A percentile compares a stretch with the other conserved stretches of the same genome.
These are phyloP conservation scores for Myxozyma neglecta DNA, from an alignment of 805 yeast genomes.

Conservation along the genomic window DNA sequence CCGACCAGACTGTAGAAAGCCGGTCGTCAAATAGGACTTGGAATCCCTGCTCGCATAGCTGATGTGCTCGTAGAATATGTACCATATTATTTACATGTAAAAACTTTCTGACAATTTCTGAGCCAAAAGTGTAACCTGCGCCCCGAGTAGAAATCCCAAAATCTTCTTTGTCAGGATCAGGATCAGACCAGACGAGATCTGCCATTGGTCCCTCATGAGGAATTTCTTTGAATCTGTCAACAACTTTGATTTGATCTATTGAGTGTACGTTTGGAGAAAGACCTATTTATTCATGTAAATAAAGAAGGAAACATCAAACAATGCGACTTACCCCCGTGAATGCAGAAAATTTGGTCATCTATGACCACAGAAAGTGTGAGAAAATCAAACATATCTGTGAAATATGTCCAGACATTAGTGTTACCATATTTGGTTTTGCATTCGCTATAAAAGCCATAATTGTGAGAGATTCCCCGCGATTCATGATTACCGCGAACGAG, in stretches of 20 bases:
- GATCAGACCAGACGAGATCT: conserved; percentile 97
- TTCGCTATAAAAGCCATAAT: conserved; percentile 95
- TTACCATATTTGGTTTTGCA: conserved; percentile 85
- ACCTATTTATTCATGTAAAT: conserved; percentile 13
- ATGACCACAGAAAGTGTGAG: conserved; percentile 85
- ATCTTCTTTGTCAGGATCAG: conserved; percentile 76
- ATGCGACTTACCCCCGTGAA: conserved; percentile 78
- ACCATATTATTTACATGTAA: conserved; percentile 72
- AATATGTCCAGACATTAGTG: conserved; percentile 77
- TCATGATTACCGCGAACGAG: conserved; percentile 95
- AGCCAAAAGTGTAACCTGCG: conserved; percentile 96
- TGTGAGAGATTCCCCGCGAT: conserved; percentile 92
- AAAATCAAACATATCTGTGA: conserved; percentile 92
- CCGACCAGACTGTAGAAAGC: conserved; percentile 96
- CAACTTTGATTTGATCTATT: conserved; percentile 83
- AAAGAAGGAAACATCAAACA: neutral
- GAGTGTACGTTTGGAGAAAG: conserved; percentile 93
- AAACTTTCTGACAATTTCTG: conserved; percentile 85
- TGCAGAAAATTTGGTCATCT: conserved; percentile 86
- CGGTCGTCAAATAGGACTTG: conserved; percentile 88
- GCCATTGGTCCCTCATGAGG: conserved; percentile 99
- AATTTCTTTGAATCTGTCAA: conserved; percentile 89
- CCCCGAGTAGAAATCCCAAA: conserved; percentile 92
- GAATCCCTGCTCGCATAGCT: conserved; percentile 93
- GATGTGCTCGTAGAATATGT: conserved; percentile 91